Base-by-base conservation (phyloP, 192 early-diverging fungal species). In the Lobulomyces angularis region DNA sequence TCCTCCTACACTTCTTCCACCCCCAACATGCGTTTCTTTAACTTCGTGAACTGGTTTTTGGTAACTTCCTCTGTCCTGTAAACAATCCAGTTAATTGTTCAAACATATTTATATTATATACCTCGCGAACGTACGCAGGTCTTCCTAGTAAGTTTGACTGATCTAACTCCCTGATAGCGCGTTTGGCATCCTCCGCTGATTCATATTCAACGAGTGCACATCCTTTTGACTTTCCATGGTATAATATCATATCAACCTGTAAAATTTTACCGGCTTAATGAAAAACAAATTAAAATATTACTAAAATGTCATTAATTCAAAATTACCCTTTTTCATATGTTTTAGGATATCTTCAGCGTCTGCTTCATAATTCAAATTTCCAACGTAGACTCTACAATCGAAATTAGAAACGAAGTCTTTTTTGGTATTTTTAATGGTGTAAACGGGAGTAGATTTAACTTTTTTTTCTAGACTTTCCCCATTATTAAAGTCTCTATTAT, bases 201-300 rank as follows among this genome's bases (percentile, higher is more conserved):
- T 64, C 59, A 57, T 62, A 89, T 54, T 88, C 86, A 17, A 86
- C 85, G 17, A 87, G 68, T 26, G 81, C 84, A 48, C 65, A 73
- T 28, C 67, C 71, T 45, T 47, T 32, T 12, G 35, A 36, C 45
- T 17, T 44, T 31, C 55, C 64, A 7, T 58, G 53, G 33, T 50
- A 37, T 27, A 66, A 61, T 24, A 84, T 39, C n/a, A 88, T 65
- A 53, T 88, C 81, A 11, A 79, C 83, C 63, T 74, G 70, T 7
- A 83, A 59, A 8, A 88, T 82, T 35, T 80, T 68, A 35, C 85
- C 85, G 32, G 66, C 82, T 85, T 38, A n/a, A 3, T 12, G 33
- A 43, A 8, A 1, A 29, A 41, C 8, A 22, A 3, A 48, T 55
- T 41, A 12, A 16, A 35, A 54, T 12, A 27, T 28, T 14, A 50